A percentile compares a stretch with the other conserved stretches of the same genome.
Evolutionary conservation across 2,329 filamentous ascomycete genomes (phyloP).

Genomic region (Calonectria leucothoes): DNA sequence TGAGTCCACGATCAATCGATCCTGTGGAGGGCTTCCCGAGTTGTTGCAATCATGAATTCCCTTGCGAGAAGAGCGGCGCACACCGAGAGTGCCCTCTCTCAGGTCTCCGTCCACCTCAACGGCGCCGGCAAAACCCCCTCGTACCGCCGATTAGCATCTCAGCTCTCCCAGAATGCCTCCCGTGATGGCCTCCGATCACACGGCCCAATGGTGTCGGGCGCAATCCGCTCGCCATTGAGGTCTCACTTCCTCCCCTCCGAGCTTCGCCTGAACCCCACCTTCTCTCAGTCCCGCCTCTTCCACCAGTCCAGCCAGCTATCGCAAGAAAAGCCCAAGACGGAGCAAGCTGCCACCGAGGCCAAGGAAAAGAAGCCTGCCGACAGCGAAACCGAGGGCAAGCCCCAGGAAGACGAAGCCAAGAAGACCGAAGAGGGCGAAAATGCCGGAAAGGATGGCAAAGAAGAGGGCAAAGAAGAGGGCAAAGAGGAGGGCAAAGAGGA

Average conservation of each 20-base stretch:
- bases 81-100: conserved; percentile 54
- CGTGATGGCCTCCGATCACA: conserved; percentile 42
- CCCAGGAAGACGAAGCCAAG: conserved; percentile 58
- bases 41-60: conserved; percentile 57
- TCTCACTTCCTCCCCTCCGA: conserved; percentile 57
- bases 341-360: conserved; percentile 50
- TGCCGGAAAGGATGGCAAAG: conserved; percentile 50
- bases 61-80: conserved; percentile 56
- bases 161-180: conserved; percentile 45
- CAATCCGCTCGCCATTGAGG: conserved; percentile 53
- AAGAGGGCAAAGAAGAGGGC: conserved; percentile 60
- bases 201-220: conserved; percentile 40
- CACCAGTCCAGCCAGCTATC: conserved; percentile 45
- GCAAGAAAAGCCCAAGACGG: conserved; percentile 50
- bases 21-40: conserved; percentile 42
- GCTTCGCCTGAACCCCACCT: conserved; percentile 48
- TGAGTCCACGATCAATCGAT: conserved; percentile 39
- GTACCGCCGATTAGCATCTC: conserved; percentile 59
- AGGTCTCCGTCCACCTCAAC: conserved; percentile 53
- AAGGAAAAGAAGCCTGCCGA: conserved; percentile 54
- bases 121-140: conserved; percentile 59
- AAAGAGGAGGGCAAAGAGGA: too few relatives aligned
- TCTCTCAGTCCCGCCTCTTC: conserved; percentile 45
- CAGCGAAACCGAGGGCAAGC: conserved; percentile 43
- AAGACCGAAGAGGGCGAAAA: conserved; percentile 53